A percentile compares a stretch with the other conserved stretches of the same genome.
These are phyloP conservation scores for Rosa chinensis DNA, from an alignment of 306 rosid species.

Conservation along the genomic window DNA sequence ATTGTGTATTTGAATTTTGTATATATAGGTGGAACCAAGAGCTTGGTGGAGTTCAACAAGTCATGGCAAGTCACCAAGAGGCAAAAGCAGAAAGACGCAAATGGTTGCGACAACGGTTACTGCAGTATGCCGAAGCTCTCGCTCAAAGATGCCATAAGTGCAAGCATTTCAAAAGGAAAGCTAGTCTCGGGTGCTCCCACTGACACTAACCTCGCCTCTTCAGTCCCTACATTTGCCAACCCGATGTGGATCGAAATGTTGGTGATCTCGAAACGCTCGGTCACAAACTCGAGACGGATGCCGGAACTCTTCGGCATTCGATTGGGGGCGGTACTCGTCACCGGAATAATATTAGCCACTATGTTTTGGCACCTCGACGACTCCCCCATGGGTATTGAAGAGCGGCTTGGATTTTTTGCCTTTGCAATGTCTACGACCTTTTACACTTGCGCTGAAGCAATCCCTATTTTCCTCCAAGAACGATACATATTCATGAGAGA, in stretches of 20 bases:
- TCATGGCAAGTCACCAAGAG: constrained; percentile 53
- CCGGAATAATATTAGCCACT: constrained; percentile 75
- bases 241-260: constrained; percentile 73
- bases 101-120: background rate
- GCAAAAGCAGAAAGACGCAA: background rate
- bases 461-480: constrained; percentile 84
- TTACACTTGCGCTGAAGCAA: constrained; percentile 91
- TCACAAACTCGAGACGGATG: constrained; percentile 68
- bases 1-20: background rate
- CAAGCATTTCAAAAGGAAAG: constrained; percentile 74
- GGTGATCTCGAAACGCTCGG: constrained; percentile 61
- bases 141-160: constrained; percentile 73
- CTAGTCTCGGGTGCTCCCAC: constrained; percentile 72
- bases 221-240: constrained; percentile 65
- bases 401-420: constrained; percentile 83
- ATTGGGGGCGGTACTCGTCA: constrained; percentile 69
- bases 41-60: constrained; percentile 69
- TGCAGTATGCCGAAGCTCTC: constrained; percentile 20
- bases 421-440: constrained; percentile 93
- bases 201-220: constrained; percentile 33
- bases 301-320: constrained; percentile 83
- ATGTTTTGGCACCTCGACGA: constrained; percentile 63
- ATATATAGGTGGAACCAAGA: constrained; percentile 45
- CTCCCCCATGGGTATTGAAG: constrained; percentile 76
- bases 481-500: constrained; percentile 98